phyloP scores from a whole-genome alignment of 805 yeast species.

The Wilhelminamyces savonicus region DNA sequence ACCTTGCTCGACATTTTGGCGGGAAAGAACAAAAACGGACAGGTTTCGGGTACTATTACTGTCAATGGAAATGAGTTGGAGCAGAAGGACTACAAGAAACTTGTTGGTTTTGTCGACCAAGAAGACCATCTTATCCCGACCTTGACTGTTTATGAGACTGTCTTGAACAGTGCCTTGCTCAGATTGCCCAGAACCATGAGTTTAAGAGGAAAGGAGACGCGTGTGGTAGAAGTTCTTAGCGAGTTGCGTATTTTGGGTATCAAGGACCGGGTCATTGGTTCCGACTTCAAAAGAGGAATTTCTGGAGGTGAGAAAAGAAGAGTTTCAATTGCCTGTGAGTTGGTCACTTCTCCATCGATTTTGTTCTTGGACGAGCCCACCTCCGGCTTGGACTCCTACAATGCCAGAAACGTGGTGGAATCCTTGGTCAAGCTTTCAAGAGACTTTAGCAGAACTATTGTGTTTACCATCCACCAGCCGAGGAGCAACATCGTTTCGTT shows the following conservation, averaged over 20 bases:
- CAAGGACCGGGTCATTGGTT: constrained; percentile 81
- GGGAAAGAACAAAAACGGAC: constrained; percentile 76
- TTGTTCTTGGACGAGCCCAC: constrained; percentile 89
- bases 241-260: constrained; percentile 81
- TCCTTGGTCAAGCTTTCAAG: constrained; percentile 73
- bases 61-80: constrained; percentile 62
- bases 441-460: constrained; percentile 77
- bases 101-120: constrained; percentile 94
- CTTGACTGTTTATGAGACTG: constrained; percentile 92
- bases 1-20: constrained; percentile 89
- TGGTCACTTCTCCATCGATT: constrained; percentile 83
- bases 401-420: constrained; percentile 88
- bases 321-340: constrained; percentile 89
- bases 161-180: constrained; percentile 81
- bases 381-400: constrained; percentile 90
- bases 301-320: constrained; percentile 91
- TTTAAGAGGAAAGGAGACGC: constrained; percentile 60
- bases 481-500: constrained; percentile 90
- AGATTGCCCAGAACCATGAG: constrained; percentile 81
- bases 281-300: constrained; percentile 84
- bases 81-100: constrained; percentile 47
- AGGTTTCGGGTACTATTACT: constrained; percentile 55
- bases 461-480: constrained; percentile 95
- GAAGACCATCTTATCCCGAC: constrained; percentile 90
- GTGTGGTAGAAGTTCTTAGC: constrained; percentile 78